These are phyloP conservation scores for Fusarium setosum DNA, from an alignment of 2,329 filamentous ascomycete genomes.

Conservation along the genomic window DNA sequence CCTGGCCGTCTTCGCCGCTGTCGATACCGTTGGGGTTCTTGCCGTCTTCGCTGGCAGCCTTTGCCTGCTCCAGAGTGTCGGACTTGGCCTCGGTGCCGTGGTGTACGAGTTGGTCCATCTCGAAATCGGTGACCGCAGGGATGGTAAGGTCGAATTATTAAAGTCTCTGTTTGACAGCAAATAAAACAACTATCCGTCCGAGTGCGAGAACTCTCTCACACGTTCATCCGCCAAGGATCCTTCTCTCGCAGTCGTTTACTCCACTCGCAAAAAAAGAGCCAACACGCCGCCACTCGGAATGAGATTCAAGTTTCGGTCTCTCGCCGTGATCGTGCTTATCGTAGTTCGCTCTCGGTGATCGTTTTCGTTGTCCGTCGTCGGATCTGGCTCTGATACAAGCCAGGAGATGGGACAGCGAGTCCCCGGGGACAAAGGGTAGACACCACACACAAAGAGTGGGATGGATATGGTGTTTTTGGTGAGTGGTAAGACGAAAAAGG, in stretches of 20 bases:
- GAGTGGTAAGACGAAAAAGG: slow-evolving; percentile 8
- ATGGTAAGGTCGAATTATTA: neutral
- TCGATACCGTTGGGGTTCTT: too few relatives aligned
- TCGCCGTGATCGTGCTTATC: slow-evolving; percentile 4
- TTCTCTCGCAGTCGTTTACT: neutral
- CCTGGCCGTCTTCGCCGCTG: too few relatives aligned
- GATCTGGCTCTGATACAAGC: neutral
- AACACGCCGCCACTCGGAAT: neutral
- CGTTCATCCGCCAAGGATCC: neutral
- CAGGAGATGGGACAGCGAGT: slow-evolving; percentile 13
- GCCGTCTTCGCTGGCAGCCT: neutral
- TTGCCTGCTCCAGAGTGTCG: slow-evolving; percentile 4
- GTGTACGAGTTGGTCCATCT: slow-evolving; percentile 26
- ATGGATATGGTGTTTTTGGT: neutral
- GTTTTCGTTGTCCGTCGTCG: neutral
- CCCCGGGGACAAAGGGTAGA: slow-evolving; percentile 16
- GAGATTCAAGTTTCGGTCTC: neutral
- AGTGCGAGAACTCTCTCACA: neutral
- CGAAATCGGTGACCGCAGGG: neutral
- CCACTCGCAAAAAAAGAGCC: neutral
- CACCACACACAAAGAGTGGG: slow-evolving; percentile 6
- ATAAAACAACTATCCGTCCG: neutral
- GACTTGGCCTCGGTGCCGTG: neutral
- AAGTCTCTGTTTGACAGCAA: neutral
- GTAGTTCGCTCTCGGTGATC: slow-evolving; percentile 6